Conservation (phyloP, 495 filamentous ascomycete species). For the Beverwykella pulmonaria region DNA sequence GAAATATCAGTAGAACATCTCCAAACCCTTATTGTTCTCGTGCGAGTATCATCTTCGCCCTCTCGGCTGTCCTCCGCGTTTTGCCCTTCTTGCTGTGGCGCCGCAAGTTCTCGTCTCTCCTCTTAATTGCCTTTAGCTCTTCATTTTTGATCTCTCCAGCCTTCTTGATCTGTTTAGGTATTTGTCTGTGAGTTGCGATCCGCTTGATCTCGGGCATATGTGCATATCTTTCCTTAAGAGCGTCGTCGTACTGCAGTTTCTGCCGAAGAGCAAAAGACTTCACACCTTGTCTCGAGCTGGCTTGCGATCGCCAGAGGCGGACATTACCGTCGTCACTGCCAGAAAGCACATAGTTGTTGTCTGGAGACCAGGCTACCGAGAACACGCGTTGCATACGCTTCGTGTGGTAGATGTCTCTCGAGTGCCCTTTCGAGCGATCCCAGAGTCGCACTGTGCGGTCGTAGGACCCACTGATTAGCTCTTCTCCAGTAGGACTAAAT, state of each 20-base stretch:
- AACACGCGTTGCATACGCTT: slow-evolving; percentile 98
- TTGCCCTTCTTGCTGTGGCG: slow-evolving; percentile 83
- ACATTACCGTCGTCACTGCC: slow-evolving; percentile 94
- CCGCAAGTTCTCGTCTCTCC: slow-evolving; percentile 89
- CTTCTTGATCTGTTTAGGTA: slow-evolving; percentile 96
- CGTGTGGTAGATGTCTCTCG: slow-evolving; percentile 93
- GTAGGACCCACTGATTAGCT: slow-evolving; percentile 88
- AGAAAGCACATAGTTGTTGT: slow-evolving; percentile 82
- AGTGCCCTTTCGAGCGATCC: slow-evolving; percentile 77
- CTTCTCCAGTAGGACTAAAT: slow-evolving; percentile 91
- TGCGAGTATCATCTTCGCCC: slow-evolving; percentile 89
- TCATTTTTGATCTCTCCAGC: slow-evolving; percentile 94
- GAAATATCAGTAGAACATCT: neutral
- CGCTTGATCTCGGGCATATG: slow-evolving; percentile 96
- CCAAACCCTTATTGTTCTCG: slow-evolving; percentile 61
- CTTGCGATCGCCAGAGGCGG: slow-evolving; percentile 86
- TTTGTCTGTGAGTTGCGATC: slow-evolving; percentile 86
- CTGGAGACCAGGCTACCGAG: slow-evolving; percentile 78
- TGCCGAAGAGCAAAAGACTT: slow-evolving; percentile 80
- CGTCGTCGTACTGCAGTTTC: slow-evolving; percentile 88
- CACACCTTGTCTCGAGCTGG: slow-evolving; percentile 81
- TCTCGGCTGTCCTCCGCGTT: slow-evolving; percentile 72
- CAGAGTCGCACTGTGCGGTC: slow-evolving; percentile 81
- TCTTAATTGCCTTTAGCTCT: slow-evolving; percentile 82
- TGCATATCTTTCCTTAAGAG: slow-evolving; percentile 77